Evolutionary conservation across 2,329 filamentous ascomycete genomes (phyloP).

Genomic region (Colletotrichum liriopes): DNA sequence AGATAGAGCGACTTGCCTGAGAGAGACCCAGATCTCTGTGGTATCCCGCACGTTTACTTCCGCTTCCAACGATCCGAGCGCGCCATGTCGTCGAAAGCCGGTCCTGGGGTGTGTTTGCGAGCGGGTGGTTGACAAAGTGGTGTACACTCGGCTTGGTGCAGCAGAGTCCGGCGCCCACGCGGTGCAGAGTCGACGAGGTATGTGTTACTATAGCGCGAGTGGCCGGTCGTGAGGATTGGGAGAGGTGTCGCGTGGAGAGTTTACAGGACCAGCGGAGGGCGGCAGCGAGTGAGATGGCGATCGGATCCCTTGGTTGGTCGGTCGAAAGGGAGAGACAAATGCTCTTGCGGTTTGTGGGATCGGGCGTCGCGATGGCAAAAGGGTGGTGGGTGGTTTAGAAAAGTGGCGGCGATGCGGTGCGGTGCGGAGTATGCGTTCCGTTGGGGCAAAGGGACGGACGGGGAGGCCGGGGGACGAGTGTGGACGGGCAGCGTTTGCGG

Average conservation of each 20-base stretch:
- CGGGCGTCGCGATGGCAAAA: background rate
- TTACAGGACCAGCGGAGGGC: background rate
- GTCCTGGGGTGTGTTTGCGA: conserved; percentile 21
- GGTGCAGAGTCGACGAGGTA: conserved; percentile 8
- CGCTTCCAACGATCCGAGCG: conserved; percentile 42
- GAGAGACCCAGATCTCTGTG: conserved; percentile 39
- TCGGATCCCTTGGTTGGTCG: conserved; percentile 34
- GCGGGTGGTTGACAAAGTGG: conserved; percentile 13
- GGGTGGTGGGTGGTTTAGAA: conserved; percentile 14
- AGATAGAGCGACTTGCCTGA: conserved; percentile 25
- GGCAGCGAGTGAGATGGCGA: conserved; percentile 9
- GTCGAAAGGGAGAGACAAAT: conserved; percentile 10
- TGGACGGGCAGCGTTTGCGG: background rate
- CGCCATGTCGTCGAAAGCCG: conserved; percentile 39
- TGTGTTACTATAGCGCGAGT: conserved; percentile 12
- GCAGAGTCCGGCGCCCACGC: conserved; percentile 40
- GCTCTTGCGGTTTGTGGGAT: background rate
- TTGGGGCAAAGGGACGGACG: conserved; percentile 28
- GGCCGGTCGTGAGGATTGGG: conserved; percentile 1
- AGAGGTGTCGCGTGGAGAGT: conserved; percentile 2
- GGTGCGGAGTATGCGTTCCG: conserved; percentile 30
- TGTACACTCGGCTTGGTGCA: conserved; percentile 30
- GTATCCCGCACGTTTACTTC: conserved; percentile 41
- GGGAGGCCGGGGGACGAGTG: background rate
- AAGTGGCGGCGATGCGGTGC: conserved; percentile 23